These are phyloP conservation scores for Penicillium brevicompactum DNA, from an alignment of 2,329 filamentous ascomycete species.

Conservation along the genomic window DNA sequence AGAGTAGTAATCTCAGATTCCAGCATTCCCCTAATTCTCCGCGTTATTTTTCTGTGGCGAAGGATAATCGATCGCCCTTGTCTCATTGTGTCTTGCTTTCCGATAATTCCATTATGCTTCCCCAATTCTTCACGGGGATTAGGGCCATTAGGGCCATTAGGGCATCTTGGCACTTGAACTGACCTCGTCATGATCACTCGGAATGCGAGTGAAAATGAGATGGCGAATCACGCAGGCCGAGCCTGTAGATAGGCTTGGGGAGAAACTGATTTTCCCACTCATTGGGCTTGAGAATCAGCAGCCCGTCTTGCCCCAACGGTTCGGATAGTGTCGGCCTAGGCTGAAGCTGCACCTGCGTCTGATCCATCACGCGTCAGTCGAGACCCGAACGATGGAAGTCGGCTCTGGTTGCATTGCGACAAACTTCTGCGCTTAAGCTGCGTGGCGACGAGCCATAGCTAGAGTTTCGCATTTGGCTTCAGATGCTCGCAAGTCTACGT, in stretches of 20 bases:
- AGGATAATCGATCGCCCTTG: neutral
- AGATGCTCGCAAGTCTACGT: neutral
- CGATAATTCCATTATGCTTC: neutral
- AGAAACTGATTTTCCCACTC: neutral
- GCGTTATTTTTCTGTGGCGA: neutral
- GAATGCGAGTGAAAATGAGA: neutral
- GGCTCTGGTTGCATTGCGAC: slow-evolving; percentile 5
- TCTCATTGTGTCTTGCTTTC: neutral
- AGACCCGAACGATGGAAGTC: slow-evolving; percentile 14
- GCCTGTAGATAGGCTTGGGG: neutral
- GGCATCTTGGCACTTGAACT: neutral
- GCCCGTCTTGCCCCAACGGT: slow-evolving; percentile 7
- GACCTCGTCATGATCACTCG: neutral
- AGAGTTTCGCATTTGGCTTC: slow-evolving; percentile 3
- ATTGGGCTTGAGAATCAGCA: neutral
- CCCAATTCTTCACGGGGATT: neutral
- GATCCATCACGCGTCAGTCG: slow-evolving; percentile 37
- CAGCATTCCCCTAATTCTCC: slow-evolving; percentile 10
- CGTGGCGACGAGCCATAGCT: slow-evolving; percentile 3
- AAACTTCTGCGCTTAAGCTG: neutral
- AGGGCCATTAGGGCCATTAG: neutral
- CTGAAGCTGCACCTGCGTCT: slow-evolving; percentile 17
- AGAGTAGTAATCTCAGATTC: slow-evolving; percentile 11
- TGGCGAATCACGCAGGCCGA: neutral
- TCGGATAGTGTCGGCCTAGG: slow-evolving; percentile 2